These are phyloP conservation scores for Trichoderma endophyticum DNA, from an alignment of 2,329 filamentous ascomycete genomes.

Conservation along the genomic window DNA sequence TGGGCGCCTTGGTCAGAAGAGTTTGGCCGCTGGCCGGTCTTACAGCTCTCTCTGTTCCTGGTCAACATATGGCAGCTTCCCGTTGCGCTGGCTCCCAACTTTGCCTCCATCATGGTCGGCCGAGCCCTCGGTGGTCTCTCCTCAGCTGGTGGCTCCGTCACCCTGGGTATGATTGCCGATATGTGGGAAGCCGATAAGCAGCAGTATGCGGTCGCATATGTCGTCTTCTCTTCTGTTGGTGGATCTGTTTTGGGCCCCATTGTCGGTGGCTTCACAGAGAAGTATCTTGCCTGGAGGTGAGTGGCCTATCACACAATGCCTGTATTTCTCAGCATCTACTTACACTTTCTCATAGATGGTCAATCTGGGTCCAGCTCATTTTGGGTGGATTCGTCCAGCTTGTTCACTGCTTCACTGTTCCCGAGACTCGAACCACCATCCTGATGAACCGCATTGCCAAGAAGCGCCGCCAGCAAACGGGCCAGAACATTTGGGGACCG, in stretches of 20 bases:
- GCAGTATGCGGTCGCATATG: conserved; percentile 72
- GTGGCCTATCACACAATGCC: neutral
- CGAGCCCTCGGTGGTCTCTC: conserved; percentile 67
- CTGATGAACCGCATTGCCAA: conserved; percentile 79
- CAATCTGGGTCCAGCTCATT: conserved; percentile 82
- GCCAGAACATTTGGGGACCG: conserved; percentile 65
- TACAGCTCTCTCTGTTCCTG: conserved; percentile 69
- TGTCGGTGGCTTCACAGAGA: conserved; percentile 72
- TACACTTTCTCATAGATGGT: conserved; percentile 44
- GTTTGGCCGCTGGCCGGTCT: conserved; percentile 70
- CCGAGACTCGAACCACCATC: conserved; percentile 73
- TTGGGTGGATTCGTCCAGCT: conserved; percentile 68
- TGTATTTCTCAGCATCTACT: neutral
- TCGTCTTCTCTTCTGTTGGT: conserved; percentile 76
- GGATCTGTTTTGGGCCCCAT: conserved; percentile 75
- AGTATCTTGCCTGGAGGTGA: conserved; percentile 64
- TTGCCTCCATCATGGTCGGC: conserved; percentile 66
- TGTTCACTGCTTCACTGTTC: conserved; percentile 66
- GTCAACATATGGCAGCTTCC: conserved; percentile 77
- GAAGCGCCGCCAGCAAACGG: conserved; percentile 60
- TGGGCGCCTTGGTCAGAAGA: conserved; percentile 90
- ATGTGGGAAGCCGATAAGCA: conserved; percentile 68
- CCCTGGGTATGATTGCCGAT: conserved; percentile 71
- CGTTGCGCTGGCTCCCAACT: conserved; percentile 70
- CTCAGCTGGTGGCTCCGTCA: conserved; percentile 70